Base-by-base conservation (phyloP, 352 stramenopile genomes). In the Phytophthora crassamura region DNA sequence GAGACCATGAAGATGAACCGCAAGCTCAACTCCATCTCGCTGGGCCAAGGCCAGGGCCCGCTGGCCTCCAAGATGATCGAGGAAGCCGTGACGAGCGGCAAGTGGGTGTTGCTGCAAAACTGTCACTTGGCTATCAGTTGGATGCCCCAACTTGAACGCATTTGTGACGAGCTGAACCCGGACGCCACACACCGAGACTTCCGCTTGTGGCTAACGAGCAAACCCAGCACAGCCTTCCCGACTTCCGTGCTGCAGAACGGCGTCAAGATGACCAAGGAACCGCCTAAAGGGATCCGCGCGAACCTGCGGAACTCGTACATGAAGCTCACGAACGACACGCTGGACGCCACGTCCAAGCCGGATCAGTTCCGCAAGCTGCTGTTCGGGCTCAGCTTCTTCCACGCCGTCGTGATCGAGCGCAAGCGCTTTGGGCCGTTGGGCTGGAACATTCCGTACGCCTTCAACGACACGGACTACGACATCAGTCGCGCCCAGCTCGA, bases 391-490 rank as follows among this genome's bases (percentile, higher is more conserved):
- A 91, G 84, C 59, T 96, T 97, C 66, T 97, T 90, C 74, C 92
- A 98, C 51, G 95, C 95, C 5, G 80, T 95, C 16, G 87, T 98
- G 36, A 95, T 97, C 64, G 96, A 99, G 79, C 89, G 96, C 48
- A 93, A 97, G 66, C 91, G 97, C 15, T 99, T 99, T 55, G 96
- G 96, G 2, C 88, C 96, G 4, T 65, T 99, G 6, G 96, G 96
- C 15, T 99, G 96, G 96, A 99, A 99, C 67, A 98, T 98, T 32
- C 94, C 94, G 11, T 99, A 99, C 78, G 91, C 98, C 56, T 99
- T 99, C 66, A 99, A 99, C 62, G 93, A 98, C 45, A 98, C 95
- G 0, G 96, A 99, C 67, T 77, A 98, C 32, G 89, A 97, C 42
- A 97, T 98, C 38, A 90, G 82, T 22, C 78, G 88, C 14, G 83